Conservation (phyloP, 2,329 filamentous ascomycete species). For the Fusarium citri region DNA sequence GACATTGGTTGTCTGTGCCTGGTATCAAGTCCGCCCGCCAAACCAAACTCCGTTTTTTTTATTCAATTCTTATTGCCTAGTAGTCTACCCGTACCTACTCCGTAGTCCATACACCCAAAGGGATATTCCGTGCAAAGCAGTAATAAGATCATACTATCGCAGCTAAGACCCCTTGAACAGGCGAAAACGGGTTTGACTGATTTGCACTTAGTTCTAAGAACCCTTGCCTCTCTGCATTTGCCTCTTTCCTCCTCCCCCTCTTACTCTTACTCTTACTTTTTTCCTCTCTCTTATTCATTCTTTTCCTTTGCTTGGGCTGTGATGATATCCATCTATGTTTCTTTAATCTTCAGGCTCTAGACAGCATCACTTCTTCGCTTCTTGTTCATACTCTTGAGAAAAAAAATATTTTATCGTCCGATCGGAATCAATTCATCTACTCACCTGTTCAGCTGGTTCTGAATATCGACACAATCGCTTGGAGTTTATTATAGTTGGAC, state of each 20-base stretch:
- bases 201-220: slow-evolving; percentile 12
- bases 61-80: background rate
- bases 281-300: slow-evolving; percentile 10
- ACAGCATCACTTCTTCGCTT: slow-evolving; percentile 47
- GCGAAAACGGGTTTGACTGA: slow-evolving; percentile 11
- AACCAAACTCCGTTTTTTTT: slow-evolving; percentile 35
- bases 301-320: background rate
- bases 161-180: slow-evolving; percentile 15
- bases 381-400: slow-evolving; percentile 32
- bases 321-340: slow-evolving; percentile 29
- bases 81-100: background rate
- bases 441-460: slow-evolving; percentile 40
- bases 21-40: slow-evolving; percentile 38
- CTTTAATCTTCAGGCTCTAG: slow-evolving; percentile 39
- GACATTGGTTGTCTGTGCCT: slow-evolving; percentile 38
- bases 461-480: slow-evolving; percentile 23
- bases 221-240: slow-evolving; percentile 17
- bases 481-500: slow-evolving; percentile 2
- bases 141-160: slow-evolving; percentile 5
- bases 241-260: background rate
- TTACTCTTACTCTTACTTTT: no score
- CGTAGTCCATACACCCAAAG: background rate
- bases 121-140: background rate
- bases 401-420: slow-evolving; percentile 4
- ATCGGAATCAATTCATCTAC: background rate